Evolutionary conservation across 176 grass and related monocot species (phyloP).

Genomic region (Chrysopogon serrulatus): DNA sequence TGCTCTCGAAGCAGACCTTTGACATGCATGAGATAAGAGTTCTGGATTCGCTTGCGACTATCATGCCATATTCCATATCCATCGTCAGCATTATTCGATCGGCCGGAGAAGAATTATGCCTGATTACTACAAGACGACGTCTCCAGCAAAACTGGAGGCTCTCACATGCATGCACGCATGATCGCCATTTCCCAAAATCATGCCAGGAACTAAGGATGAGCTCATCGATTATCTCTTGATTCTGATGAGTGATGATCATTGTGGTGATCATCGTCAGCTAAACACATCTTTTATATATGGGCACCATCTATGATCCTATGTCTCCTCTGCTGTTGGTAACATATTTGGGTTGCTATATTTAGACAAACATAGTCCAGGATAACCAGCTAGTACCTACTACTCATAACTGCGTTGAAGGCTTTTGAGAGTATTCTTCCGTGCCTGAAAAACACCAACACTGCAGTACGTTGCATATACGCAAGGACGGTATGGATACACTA

Average conservation of each 20-base stretch:
- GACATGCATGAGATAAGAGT: not conserved
- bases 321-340: too few relatives aligned
- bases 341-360: not conserved
- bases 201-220: not conserved
- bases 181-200: not conserved
- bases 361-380: not conserved
- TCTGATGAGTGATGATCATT: not conserved
- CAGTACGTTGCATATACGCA: not conserved
- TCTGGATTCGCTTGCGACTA: not conserved
- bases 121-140: not conserved
- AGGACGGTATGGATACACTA: slow-evolving; percentile 9
- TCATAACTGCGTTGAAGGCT: not conserved
- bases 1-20: slow-evolving; percentile 21
- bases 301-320: too few relatives aligned
- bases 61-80: not conserved
- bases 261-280: not conserved
- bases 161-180: not conserved
- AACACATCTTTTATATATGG: not conserved
- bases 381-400: too few relatives aligned
- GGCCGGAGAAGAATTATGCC: not conserved
- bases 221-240: not conserved
- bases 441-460: not conserved
- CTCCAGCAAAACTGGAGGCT: slow-evolving; percentile 26
- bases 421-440: not conserved
- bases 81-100: not conserved